Percentiles rank a stretch among this genome's conserved stretches.
Conservation (phyloP, 2,329 filamentous ascomycete species). For the Pyrenophora tritici-repentis region DNA sequence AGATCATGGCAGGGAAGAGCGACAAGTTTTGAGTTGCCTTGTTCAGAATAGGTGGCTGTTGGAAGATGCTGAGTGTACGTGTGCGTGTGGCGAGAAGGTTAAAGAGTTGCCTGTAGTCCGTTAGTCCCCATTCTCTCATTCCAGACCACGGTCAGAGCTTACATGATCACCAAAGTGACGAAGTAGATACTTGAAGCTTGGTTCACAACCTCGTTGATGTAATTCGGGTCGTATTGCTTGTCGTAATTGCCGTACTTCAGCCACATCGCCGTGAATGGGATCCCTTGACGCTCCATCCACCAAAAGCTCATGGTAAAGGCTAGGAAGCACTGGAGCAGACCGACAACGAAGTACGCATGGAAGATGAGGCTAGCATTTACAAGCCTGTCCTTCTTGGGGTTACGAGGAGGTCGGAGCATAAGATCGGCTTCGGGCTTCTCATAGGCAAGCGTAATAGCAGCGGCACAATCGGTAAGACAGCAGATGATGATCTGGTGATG, state of each 20-base stretch:
- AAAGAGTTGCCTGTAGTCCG: slow-evolving; percentile 68
- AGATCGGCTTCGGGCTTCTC: slow-evolving; percentile 79
- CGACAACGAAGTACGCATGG: slow-evolving; percentile 74
- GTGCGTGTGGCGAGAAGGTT: slow-evolving; percentile 73
- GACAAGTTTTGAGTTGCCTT: slow-evolving; percentile 69
- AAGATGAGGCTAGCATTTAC: slow-evolving; percentile 75
- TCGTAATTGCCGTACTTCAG: slow-evolving; percentile 53
- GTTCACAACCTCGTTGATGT: slow-evolving; percentile 58
- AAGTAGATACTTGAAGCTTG: slow-evolving; percentile 77
- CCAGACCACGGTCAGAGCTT: slow-evolving; percentile 32
- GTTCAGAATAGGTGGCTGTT: slow-evolving; percentile 71
- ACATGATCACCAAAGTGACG: slow-evolving; percentile 79
- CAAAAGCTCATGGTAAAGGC: slow-evolving; percentile 55
- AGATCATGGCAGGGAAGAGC: slow-evolving; percentile 71
- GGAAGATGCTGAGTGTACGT: slow-evolving; percentile 65
- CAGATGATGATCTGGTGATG: slow-evolving; percentile 47
- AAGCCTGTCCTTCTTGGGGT: slow-evolving; percentile 70
- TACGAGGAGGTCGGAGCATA: slow-evolving; percentile 69
- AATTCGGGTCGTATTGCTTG: slow-evolving; percentile 29
- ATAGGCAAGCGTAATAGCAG: slow-evolving; percentile 71
- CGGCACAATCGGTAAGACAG: slow-evolving; percentile 74
- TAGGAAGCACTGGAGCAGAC: slow-evolving; percentile 54
- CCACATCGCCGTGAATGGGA: slow-evolving; percentile 70
- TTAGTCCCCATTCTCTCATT: slow-evolving; percentile 6
- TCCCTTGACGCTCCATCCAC: slow-evolving; percentile 51